Base-by-base conservation (phyloP, 345 rosid species). In the Capsella bursapastoris region DNA sequence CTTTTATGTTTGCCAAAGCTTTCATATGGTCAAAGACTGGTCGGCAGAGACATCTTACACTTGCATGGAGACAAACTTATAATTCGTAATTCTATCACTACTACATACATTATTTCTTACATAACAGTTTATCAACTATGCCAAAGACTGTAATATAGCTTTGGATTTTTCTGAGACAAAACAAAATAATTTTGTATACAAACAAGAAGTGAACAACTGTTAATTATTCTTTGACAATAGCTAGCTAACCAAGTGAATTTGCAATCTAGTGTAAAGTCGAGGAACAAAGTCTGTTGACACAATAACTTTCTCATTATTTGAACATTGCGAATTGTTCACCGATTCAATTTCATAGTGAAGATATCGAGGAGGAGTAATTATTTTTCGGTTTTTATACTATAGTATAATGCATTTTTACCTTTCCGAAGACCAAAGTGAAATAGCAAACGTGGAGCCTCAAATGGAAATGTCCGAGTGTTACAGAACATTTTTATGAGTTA, bases 11-110 rank as follows among this genome's bases (percentile, higher is more conserved):
- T 48, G 59, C 62, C 62, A 57, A 71, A 57, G 63, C 67, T 71
- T 71, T 76, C 61, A 76, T 29, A 8, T 63, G 18, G 75, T 76
- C 75, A 70, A 70, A 76, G 53, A 47, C 29, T 57, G 71, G 71
- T 70, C 66, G 76, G 76, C 76, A 38, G 37, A 38, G 55, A 64
- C 66, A 55, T 56, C n/a, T 35, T 35, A 6, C 34, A 29, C 37
- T 63, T 49, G 66, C 71, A 76, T 71, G 66, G 76, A 47, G 75
- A 64, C 75, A 70, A 64, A 57, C 31, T 48, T 70, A 57, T 64
- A 38, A 57, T 64, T 50, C 51, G 34, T 48, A 69, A 10, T 14
- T n/a, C 40, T 68, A 60, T 10, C 48, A 4, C 34, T 73, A 18
- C 25, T 22, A 22, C 2, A 22, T 18, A 22, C 66, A 28, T 27